Percentiles rank a stretch among this genome's conserved stretches.
Evolutionary conservation across 306 rosid genomes (phyloP).

Genomic region (Betula pendula): DNA sequence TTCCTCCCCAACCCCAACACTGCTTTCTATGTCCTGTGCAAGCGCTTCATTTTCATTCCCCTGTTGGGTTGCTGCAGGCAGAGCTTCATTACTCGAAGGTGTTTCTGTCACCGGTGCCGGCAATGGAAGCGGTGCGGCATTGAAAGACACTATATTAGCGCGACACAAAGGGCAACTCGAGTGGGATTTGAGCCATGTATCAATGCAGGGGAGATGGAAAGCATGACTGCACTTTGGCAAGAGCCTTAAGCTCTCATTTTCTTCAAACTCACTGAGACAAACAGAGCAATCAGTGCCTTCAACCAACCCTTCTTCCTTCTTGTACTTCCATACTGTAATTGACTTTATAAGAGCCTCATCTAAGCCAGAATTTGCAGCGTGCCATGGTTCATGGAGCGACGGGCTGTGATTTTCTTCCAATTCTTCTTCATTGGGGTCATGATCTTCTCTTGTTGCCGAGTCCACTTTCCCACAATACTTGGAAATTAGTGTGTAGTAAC

Average conservation of each 20-base stretch:
- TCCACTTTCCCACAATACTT: conserved; percentile 65
- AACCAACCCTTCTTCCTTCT: conserved; percentile 64
- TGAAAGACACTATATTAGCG: conserved; percentile 50
- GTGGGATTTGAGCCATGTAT: conserved; percentile 91
- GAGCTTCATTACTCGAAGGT: conserved; percentile 33
- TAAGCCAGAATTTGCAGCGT: conserved; percentile 54
- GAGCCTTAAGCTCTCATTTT: conserved; percentile 64
- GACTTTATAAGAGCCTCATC: conserved; percentile 79
- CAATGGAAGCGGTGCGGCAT: conserved; percentile 32
- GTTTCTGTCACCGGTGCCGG: conserved; percentile 22
- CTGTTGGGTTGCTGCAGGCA: conserved; percentile 30
- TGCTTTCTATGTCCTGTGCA: conserved; percentile 31
- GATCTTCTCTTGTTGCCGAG: conserved; percentile 28
- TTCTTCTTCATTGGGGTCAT: conserved; percentile 42
- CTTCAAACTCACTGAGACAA: conserved; percentile 87
- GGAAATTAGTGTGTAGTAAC: conserved; percentile 76
- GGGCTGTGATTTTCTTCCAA: conserved; percentile 53
- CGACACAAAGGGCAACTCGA: conserved; percentile 92
- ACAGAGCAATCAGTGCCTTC: conserved; percentile 80
- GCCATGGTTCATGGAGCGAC: conserved; percentile 75
- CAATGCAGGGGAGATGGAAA: conserved; percentile 85
- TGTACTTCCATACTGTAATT: conserved; percentile 72
- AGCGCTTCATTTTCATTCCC: conserved; percentile 20
- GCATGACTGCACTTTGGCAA: conserved; percentile 93
- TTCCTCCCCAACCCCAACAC: conserved; percentile 29